Evolutionary conservation across 768 basidiomycete species (phyloP).

Genomic region (Phaffia tasmanica): DNA sequence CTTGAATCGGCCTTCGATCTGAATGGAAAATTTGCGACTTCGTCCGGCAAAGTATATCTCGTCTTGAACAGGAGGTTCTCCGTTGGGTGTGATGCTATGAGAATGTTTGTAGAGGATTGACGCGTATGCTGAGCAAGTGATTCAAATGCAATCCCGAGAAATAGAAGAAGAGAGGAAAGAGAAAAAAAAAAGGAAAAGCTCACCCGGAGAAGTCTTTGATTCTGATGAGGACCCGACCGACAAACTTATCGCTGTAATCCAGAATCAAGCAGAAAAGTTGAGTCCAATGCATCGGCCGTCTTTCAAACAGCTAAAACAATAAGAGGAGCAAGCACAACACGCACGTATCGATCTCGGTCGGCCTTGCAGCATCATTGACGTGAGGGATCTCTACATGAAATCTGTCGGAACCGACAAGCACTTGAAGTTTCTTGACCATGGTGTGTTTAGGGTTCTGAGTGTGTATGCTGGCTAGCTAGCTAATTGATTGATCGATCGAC

Average conservation of each 20-base stretch:
- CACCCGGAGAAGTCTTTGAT: conserved; percentile 29
- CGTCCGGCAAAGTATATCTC: conserved; percentile 28
- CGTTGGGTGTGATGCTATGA: conserved; percentile 28
- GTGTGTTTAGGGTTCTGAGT: no score
- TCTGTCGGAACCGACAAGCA: conserved; percentile 25
- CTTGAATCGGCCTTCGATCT: conserved; percentile 32
- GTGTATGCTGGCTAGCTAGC: no score
- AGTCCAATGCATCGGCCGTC: background rate
- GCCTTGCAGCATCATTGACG: conserved; percentile 27
- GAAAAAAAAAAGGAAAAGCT: background rate
- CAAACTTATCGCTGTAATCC: conserved; percentile 24
- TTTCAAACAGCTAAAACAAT: background rate
- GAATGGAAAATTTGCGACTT: conserved; percentile 28
- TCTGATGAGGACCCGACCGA: conserved; percentile 29
- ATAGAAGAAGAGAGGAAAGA: background rate
- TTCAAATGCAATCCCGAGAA: background rate
- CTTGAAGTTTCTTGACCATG: conserved; percentile 40
- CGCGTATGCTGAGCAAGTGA: background rate
- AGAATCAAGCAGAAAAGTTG: background rate
- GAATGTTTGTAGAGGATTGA: background rate
- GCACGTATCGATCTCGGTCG: conserved; percentile 29
- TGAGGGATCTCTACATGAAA: conserved; percentile 15
- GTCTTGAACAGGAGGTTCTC: conserved; percentile 24
- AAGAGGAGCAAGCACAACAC: background rate
- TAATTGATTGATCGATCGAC: no score